Base-by-base conservation (phyloP, 2,329 filamentous ascomycete genomes). In the Monilinia fructicola region DNA sequence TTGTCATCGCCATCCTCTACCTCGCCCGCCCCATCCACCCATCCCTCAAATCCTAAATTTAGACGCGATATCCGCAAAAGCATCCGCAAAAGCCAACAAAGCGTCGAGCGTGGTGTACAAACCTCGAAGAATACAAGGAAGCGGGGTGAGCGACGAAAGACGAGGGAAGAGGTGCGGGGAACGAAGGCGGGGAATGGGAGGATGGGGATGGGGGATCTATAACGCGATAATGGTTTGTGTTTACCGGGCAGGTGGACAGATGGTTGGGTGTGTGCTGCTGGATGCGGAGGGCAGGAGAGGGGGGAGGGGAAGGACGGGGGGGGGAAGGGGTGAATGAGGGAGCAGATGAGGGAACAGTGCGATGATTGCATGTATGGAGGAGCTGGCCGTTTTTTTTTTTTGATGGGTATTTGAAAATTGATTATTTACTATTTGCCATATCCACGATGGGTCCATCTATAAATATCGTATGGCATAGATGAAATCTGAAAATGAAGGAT, bases 111-210 rank as follows among this genome's bases (percentile, higher is more conserved):
- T n/a, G 16, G 44, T 46, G 44, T 18, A 46, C 18, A 46, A 18
- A 46, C 6, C 16, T 46, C 18, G 18, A 21, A n/a, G 44, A 18
- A 46, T 46, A 9, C 44, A 21, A 50, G 12, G 46, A 50, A 11
- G n/a, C 14, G 12, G 12, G 16, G 4, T 42, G 1, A 14, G 16
- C 40, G 12, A 42, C 14, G 5, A 42, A 14, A 42, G 40, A 42
- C 16, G 12, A 42, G 40, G 12, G 16, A 10, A 16, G 54, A 1
- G 1, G 2, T 3, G 5, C 16, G 1, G 14, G 12, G 42, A 16
- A 31, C 0, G 2, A 12, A 14, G 3, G 1, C 1, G 10, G n/a
- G 12, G 0, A 10, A 23, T 21, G 12, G 26, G 4, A 21, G 7
- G 26, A 11, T 28, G 3, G 28, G 10, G 7, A 9, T 16, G 6